These are phyloP conservation scores for Flaveria sonorensis DNA, from an alignment of 129 eudicot genomes.

Conservation along the genomic window DNA sequence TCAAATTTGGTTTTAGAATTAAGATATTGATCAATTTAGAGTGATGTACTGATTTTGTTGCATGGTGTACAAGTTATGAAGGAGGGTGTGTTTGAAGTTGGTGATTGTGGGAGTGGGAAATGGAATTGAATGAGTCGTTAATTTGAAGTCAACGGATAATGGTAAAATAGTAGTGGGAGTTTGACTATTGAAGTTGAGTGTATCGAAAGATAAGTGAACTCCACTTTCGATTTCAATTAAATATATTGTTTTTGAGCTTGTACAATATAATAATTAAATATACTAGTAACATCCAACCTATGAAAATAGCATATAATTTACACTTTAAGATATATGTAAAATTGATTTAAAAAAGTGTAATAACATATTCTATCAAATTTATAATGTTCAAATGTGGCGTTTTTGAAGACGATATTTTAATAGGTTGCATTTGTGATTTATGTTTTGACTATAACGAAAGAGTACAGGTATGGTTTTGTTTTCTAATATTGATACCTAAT, in stretches of 20 bases:
- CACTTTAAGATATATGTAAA: too few relatives aligned
- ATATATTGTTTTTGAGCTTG: too few relatives aligned
- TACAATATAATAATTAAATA: too few relatives aligned
- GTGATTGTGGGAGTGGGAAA: conserved; percentile 18
- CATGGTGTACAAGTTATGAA: neutral
- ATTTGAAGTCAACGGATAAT: conserved; percentile 17
- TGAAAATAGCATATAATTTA: neutral
- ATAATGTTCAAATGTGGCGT: neutral
- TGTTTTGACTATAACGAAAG: neutral
- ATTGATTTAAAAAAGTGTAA: neutral
- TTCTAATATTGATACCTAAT: neutral
- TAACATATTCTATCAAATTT: neutral
- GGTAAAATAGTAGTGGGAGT: conserved; percentile 15
- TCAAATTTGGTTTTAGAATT: neutral
- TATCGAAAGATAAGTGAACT: conserved; percentile 10
- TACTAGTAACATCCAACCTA: neutral
- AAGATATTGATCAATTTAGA: neutral
- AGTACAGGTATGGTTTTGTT: neutral
- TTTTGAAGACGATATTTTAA: neutral
- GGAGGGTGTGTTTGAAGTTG: conserved; percentile 10
- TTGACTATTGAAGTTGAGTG: conserved; percentile 20
- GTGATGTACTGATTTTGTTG: conserved; percentile 11
- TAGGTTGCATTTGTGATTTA: neutral
- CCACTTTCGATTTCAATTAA: neutral
- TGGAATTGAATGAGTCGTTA: neutral